Conservation (phyloP, 129 eudicot species). For the Flaveria ramosissima region DNA sequence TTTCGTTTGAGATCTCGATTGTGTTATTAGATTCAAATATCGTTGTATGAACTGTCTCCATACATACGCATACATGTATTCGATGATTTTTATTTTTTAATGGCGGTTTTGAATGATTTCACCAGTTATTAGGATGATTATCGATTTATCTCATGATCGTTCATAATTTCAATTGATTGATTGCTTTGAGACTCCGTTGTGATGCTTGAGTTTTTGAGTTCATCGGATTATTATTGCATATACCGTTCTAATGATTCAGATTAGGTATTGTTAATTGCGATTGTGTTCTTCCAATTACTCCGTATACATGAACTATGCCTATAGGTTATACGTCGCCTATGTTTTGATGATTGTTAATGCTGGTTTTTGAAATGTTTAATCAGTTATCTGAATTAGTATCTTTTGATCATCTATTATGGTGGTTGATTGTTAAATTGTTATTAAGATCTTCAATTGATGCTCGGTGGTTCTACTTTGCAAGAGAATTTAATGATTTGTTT, state of each 20-base stretch:
- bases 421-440: background rate
- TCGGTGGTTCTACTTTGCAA: background rate
- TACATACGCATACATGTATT: background rate
- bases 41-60: background rate
- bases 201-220: background rate
- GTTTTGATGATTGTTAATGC: background rate
- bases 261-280: background rate
- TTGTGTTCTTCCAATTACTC: background rate
- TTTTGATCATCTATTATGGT: background rate
- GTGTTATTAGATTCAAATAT: background rate
- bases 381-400: background rate
- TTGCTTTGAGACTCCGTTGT: background rate
- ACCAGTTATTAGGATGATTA: conserved; percentile 4
- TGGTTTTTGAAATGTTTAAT: background rate
- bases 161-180: background rate
- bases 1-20: background rate
- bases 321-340: no score
- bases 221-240: background rate
- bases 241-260: background rate
- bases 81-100: background rate
- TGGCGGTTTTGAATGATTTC: background rate
- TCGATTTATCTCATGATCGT: background rate
- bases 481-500: background rate
- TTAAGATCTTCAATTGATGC: background rate
- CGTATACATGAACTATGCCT: no score